A percentile compares a stretch with the other conserved stretches of the same genome.
These are phyloP conservation scores for Middelhovenomyces tepae DNA, from an alignment of 805 yeast genomes.

Conservation along the genomic window DNA sequence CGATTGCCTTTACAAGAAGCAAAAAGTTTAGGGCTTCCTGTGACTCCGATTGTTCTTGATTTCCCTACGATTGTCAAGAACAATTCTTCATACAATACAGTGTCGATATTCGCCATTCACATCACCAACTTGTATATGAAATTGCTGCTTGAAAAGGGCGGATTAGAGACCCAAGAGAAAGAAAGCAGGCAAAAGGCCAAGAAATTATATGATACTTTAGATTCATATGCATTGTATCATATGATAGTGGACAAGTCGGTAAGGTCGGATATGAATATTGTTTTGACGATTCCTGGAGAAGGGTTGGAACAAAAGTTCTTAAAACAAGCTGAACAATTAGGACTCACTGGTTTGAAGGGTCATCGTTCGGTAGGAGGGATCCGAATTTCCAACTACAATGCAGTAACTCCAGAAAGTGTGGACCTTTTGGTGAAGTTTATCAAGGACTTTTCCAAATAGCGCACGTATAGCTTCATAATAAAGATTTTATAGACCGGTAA, in stretches of 20 bases:
- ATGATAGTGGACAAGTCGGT: slow-evolving; percentile 54
- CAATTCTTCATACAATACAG: slow-evolving; percentile 91
- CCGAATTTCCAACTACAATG: slow-evolving; percentile 88
- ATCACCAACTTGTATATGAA: slow-evolving; percentile 72
- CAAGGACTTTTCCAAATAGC: slow-evolving; percentile 49
- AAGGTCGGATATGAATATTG: slow-evolving; percentile 89
- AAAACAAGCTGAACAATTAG: slow-evolving; percentile 48
- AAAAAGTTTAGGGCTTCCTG: slow-evolving; percentile 51
- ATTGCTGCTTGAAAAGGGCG: slow-evolving; percentile 58
- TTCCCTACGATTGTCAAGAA: slow-evolving; percentile 79
- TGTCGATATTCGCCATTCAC: slow-evolving; percentile 87
- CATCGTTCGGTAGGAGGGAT: slow-evolving; percentile 97
- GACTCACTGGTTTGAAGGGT: slow-evolving; percentile 79
- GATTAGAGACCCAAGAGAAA: slow-evolving; percentile 52
- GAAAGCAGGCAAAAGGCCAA: slow-evolving; percentile 55
- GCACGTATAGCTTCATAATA: no score
- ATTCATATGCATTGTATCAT: slow-evolving; percentile 55
- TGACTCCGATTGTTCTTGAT: slow-evolving; percentile 83
- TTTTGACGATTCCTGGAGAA: slow-evolving; percentile 64
- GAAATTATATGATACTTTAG: slow-evolving; percentile 56
- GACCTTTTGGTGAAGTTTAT: slow-evolving; percentile 49
- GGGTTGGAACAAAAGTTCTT: slow-evolving; percentile 59
- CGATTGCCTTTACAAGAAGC: slow-evolving; percentile 52
- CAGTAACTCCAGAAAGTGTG: slow-evolving; percentile 58
- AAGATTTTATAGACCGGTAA: no score